Evolutionary conservation across 108 stramenopile genomes (phyloP), one percentile per base, ranked within the genome.

Genomic region (Skeletonema marinoi): DNA sequence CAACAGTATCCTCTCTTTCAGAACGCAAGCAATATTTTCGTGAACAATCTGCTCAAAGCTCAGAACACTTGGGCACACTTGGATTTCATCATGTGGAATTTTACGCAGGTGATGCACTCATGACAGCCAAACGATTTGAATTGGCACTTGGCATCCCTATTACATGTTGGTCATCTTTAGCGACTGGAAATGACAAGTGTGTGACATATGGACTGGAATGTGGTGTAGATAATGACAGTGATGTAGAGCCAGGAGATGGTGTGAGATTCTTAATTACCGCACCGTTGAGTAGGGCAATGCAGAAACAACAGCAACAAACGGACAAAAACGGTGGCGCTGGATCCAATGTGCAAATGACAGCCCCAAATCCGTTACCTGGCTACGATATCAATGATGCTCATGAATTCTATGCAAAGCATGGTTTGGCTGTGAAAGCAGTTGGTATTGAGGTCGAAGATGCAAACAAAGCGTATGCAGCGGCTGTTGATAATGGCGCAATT

Each of bases 31-130:
- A 58, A 12, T 65, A 32, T 58, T 60, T 75, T 3, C 71, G 61
- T 42, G 31, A 60, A n/a, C 60, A 72, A 62, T 44, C 41, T 44
- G 54, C 32, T 11, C 17, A 72, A 32, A 42, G 13, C 50, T 63
- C 83, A 10, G 88, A 86, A 42, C 74, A 50, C 36, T 85, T 89
- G 48, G 84, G 84, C 56, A 82, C 86, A 11, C 19, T 82, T 14
- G 83, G 80, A 6, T 89, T 89, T 64, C 88, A 89, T 75, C 88
- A 89, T 75, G 73, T 89, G 11, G 88, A 89, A 77, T 89, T 89
- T 74, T 89, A 89, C 74, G 78, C 84, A 29, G 84, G 86, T 0
- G 88, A 89, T 42, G 88, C 88, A 19, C 59, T 74, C 14, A 83
- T 63, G 58, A 73, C 73, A 36, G 84, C 88, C 44, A 50, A 76